Base-by-base conservation (phyloP, 2,329 filamentous ascomycete genomes). In the Colletotrichum trifolii region DNA sequence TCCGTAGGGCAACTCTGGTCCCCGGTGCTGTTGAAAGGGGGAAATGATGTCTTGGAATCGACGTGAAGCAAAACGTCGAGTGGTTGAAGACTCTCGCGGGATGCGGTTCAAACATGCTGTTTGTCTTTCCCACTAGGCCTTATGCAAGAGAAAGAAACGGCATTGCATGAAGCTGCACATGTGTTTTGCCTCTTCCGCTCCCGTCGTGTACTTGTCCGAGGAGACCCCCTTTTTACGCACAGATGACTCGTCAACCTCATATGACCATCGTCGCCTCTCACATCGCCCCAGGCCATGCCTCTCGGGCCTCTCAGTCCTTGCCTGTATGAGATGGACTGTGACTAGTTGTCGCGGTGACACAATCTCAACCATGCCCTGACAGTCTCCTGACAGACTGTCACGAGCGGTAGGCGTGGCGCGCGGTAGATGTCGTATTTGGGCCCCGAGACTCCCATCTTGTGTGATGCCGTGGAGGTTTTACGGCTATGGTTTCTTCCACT, bases 341-440 rank as follows among this genome's bases (percentile, higher is more conserved):
- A 15, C n/a, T 64, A 45, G 36, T 54, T 60, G 36, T 54, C 49
- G 33, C 55, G 33, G 55, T 60, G 61, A 64, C 61, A 64, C 34
- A 38, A 50, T 43, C 33, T 54, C 13, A n/a, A 34, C 43, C 34
- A 35, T 13, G 33, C 38, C 43, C 43, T 60, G 55, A 54, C 61
- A 64, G 55, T 39, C 15, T 33, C 43, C 43, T 64, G 61, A 60
- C 61, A 64, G 50, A 64, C 38, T 64, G 61, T 64, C 61, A 64
- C 25, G 33, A 38, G 49, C 49, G 55, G 48, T 50, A 54, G 55
- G 42, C 45, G 49, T 64, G 56, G 61, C 56, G 49, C 49, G 55
- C 48, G 54, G 54, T 59, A 38, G 48, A 35, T 11, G 15, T 46
- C 8, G 39, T 46, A 50, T 38, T n/a, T n/a, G 47, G 46, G n/a